Evolutionary conservation across 2,329 filamentous ascomycete genomes (phyloP).

Genomic region (Pseudonectria foliicola): DNA sequence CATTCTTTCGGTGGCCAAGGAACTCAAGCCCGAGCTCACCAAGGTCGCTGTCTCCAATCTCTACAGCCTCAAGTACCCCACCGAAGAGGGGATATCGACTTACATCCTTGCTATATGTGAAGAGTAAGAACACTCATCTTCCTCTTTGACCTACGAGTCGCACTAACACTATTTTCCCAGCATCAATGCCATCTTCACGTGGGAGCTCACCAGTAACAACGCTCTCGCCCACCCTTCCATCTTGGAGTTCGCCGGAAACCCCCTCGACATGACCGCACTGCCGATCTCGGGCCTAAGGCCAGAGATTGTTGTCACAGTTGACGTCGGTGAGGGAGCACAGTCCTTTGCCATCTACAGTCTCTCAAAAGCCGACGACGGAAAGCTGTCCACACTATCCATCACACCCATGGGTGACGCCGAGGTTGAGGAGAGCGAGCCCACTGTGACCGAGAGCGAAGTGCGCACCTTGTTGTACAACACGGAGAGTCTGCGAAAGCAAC

Average conservation of each 20-base stretch:
- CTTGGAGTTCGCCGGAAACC: constrained; percentile 56
- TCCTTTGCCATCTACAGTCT: constrained; percentile 27
- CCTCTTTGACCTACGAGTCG: neutral
- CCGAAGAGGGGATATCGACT: constrained; percentile 19
- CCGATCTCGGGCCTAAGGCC: constrained; percentile 15
- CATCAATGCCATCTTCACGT: constrained; percentile 58
- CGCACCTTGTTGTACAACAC: constrained; percentile 38
- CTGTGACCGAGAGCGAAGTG: constrained; percentile 32
- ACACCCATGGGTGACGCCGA: constrained; percentile 17
- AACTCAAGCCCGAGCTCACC: constrained; percentile 27
- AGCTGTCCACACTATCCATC: constrained; percentile 24
- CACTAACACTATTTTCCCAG: constrained; percentile 26
- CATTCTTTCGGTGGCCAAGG: constrained; percentile 38
- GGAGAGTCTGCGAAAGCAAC: constrained; percentile 42
- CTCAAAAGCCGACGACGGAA: constrained; percentile 23
- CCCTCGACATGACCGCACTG: constrained; percentile 45
- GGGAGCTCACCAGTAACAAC: constrained; percentile 43
- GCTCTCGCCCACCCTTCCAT: constrained; percentile 38
- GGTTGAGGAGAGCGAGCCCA: constrained; percentile 24
- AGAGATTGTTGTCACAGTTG: constrained; percentile 33
- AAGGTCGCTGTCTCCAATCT: constrained; percentile 44
- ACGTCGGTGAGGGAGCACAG: constrained; percentile 26
- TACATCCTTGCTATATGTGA: constrained; percentile 48
- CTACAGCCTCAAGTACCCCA: constrained; percentile 26
- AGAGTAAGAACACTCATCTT: constrained; percentile 38